A percentile compares a stretch with the other conserved stretches of the same genome.
Evolutionary conservation across 306 rosid species (phyloP).

Genomic region (Herpetospermum pedunculosum): DNA sequence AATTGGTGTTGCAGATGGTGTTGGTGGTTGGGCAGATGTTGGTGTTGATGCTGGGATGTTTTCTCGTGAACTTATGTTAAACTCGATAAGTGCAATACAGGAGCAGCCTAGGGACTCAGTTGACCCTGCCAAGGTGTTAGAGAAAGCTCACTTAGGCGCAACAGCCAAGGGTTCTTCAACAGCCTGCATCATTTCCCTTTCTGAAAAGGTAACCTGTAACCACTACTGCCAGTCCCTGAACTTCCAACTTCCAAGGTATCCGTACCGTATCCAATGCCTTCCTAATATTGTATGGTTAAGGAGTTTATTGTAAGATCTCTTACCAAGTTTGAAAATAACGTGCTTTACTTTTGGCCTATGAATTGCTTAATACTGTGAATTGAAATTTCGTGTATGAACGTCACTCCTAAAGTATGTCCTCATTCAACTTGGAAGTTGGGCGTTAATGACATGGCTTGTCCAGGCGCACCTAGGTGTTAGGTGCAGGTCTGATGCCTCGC

Average conservation of each 20-base stretch:
- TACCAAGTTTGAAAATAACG: background rate
- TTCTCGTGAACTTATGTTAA: conserved; percentile 65
- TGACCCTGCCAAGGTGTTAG: conserved; percentile 62
- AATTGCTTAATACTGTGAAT: background rate
- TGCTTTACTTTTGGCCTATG: background rate
- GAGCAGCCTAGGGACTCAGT: conserved; percentile 57
- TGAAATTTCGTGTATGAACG: background rate
- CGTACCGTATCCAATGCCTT: background rate
- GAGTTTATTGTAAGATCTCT: background rate
- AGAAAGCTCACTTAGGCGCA: conserved; percentile 61
- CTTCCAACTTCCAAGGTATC: background rate
- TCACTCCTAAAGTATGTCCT: background rate
- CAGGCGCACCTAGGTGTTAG: too few species aligned
- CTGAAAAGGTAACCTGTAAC: conserved; percentile 50
- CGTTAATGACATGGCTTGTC: background rate
- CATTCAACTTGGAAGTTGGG: background rate
- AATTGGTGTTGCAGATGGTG: conserved; percentile 91
- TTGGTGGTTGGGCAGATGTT: conserved; percentile 96
- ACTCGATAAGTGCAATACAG: conserved; percentile 49
- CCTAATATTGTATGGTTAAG: background rate
- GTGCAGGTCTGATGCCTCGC: too few species aligned
- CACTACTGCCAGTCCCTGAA: background rate
- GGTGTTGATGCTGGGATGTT: conserved; percentile 73
- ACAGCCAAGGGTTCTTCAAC: conserved; percentile 85
- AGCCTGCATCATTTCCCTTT: conserved; percentile 74